Conservation (phyloP, 2,329 filamentous ascomycete species). For the Diaporthe citrichinensis region DNA sequence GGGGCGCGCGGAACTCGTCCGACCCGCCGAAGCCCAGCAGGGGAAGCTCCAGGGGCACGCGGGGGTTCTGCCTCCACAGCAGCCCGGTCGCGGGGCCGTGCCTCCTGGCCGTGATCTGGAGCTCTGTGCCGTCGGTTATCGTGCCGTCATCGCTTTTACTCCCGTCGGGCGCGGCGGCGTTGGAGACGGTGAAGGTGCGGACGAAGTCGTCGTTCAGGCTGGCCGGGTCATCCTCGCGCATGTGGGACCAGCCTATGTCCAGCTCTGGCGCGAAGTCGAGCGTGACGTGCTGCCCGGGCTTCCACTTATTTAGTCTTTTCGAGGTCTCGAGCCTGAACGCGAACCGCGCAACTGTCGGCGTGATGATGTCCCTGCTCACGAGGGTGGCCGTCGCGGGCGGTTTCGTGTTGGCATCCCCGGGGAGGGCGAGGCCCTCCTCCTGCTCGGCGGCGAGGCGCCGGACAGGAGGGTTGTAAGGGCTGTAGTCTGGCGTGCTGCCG, state of each 20-base stretch:
- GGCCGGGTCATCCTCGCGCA: constrained; percentile 84
- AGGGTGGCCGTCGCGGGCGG: constrained; percentile 65
- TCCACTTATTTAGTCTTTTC: constrained; percentile 60
- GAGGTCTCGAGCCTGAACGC: constrained; percentile 56
- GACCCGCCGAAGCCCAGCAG: constrained; percentile 82
- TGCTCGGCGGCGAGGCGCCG: constrained; percentile 74
- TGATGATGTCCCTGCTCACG: constrained; percentile 70
- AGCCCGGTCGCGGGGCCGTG: constrained; percentile 78
- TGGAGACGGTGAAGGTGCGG: constrained; percentile 86
- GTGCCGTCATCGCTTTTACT: constrained; percentile 42
- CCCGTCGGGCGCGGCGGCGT: constrained; percentile 56
- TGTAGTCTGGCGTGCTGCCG: constrained; percentile 70
- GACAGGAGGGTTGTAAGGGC: constrained; percentile 85
- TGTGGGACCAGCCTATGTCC: constrained; percentile 83
- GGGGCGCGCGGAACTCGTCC: constrained; percentile 57
- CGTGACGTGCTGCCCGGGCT: constrained; percentile 82
- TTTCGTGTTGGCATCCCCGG: constrained; percentile 13
- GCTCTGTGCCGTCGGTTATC: constrained; percentile 57
- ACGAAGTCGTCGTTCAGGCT: constrained; percentile 89
- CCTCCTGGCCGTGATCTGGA: constrained; percentile 80
- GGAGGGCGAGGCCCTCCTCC: not conserved
- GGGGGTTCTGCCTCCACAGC: constrained; percentile 71
- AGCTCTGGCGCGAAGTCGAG: constrained; percentile 80
- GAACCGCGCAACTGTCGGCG: constrained; percentile 78
- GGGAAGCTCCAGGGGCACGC: constrained; percentile 71